Evolutionary conservation across 176 grass and related monocot species (phyloP).

Genomic region (Raddia distichophylla): DNA sequence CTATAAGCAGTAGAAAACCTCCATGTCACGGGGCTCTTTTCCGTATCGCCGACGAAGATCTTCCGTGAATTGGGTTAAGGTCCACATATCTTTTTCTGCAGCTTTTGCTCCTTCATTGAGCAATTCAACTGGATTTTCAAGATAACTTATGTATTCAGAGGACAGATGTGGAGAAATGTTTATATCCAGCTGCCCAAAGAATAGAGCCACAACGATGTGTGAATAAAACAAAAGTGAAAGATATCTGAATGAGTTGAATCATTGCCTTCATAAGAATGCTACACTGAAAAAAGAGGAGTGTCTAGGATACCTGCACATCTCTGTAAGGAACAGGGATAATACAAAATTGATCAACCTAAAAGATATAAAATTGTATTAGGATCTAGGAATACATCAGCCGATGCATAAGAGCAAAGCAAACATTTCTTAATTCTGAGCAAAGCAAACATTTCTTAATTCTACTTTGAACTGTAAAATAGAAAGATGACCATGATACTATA

Average conservation of each 20-base stretch:
- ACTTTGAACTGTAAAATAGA: background rate
- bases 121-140: conserved; percentile 93
- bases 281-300: conserved; percentile 29
- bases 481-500: background rate
- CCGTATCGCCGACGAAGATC: conserved; percentile 71
- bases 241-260: conserved; percentile 10
- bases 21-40: conserved; percentile 93
- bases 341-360: conserved; percentile 88
- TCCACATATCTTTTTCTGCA: conserved; percentile 87
- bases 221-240: conserved; percentile 24
- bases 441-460: background rate
- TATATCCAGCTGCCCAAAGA: conserved; percentile 72
- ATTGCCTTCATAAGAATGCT: conserved; percentile 36
- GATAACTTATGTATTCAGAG: conserved; percentile 91
- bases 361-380: background rate
- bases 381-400: background rate
- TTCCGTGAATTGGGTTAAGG: conserved; percentile 84
- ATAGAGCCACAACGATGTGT: conserved; percentile 17
- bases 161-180: conserved; percentile 80
- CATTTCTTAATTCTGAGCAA: conserved; percentile 3
- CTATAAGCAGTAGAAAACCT: conserved; percentile 57
- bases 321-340: conserved; percentile 75
- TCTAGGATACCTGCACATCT: conserved; percentile 67
- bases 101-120: conserved; percentile 84
- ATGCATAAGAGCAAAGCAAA: conserved; percentile 8